Base-by-base conservation (phyloP, 2,329 filamentous ascomycete genomes). In the Paraphaeosphaeria sporulosa region DNA sequence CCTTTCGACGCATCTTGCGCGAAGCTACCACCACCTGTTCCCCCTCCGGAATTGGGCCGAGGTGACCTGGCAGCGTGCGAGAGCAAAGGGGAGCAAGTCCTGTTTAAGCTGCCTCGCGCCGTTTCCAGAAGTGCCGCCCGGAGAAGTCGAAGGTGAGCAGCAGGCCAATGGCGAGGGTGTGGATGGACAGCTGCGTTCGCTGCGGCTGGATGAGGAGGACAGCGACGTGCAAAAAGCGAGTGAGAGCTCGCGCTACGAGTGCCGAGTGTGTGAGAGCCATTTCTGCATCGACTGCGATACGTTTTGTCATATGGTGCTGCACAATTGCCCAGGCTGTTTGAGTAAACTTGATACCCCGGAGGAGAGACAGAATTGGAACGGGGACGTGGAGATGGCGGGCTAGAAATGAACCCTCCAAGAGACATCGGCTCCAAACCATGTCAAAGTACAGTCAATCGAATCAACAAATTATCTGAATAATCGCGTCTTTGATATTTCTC, bases 261-360 rank as follows among this genome's bases (percentile, higher is more conserved):
- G 95, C 76, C 87, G 90, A 67, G 89, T 90, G n/a, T 99, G 95
- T 78, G 80, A 85, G 3, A 89, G 91, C 61, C 94, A 98, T 79
- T 99, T 98, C 76, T 99, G 95, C 82, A 96, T 99, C 66, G 95
- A 99, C 76, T 99, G 95, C 77, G 95, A 99, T 77, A 88, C 97
- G 25, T 97, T 95, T 80, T 91, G 92, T 25, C 95, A 99, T 76
- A 93, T 97, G 80, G 88, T 96, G 13, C 86, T 97, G 54, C 94
- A 99, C 76, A 98, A 98, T 78, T 99, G 95, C 72, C 94, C 95
- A 0, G 94, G 94, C 0, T 99, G 95, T 76, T 90, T 89, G 70
- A 81, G 81, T 52, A 60, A 67, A 36, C 47, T 72, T 44, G 72
- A 73, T 53, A 62, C 66, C 17, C 56, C 56, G 1, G 55, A 57